Evolutionary conservation across 2,329 filamentous ascomycete genomes (phyloP).

Genomic region (Trichoderma gracile): DNA sequence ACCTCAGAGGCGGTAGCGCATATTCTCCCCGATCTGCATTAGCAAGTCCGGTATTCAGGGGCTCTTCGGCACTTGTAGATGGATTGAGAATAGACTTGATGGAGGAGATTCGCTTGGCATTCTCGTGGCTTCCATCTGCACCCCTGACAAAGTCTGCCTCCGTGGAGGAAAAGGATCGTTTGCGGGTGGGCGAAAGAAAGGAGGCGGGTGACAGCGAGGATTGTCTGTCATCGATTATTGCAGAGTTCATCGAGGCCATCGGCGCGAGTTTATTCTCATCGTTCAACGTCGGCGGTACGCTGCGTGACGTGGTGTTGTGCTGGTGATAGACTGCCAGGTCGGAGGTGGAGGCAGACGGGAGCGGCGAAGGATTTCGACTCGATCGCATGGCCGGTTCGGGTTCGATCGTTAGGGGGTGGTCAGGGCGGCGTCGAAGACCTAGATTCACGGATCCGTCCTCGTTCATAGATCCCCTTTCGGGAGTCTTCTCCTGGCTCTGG

Average conservation of each 20-base stretch:
- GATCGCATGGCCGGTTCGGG: slow-evolving; percentile 48
- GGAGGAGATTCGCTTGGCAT: slow-evolving; percentile 66
- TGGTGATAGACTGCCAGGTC: slow-evolving; percentile 57
- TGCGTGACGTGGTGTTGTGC: slow-evolving; percentile 43
- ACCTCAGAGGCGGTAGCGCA: slow-evolving; percentile 45
- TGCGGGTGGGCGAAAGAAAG: slow-evolving; percentile 60
- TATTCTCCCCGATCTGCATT: slow-evolving; percentile 44
- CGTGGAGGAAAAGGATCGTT: slow-evolving; percentile 66
- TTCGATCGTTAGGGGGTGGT: slow-evolving; percentile 49
- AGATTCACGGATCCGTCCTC: slow-evolving; percentile 66
- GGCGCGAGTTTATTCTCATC: slow-evolving; percentile 63
- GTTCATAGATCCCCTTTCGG: slow-evolving; percentile 59
- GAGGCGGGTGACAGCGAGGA: slow-evolving; percentile 62
- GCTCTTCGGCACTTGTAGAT: slow-evolving; percentile 33
- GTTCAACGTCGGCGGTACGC: slow-evolving; percentile 45
- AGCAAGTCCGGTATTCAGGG: slow-evolving; percentile 33
- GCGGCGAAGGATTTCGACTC: slow-evolving; percentile 47
- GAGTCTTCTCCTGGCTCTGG: slow-evolving; percentile 41
- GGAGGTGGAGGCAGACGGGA: slow-evolving; percentile 41
- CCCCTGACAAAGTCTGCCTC: slow-evolving; percentile 51
- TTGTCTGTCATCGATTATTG: slow-evolving; percentile 50
- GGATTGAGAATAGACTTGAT: slow-evolving; percentile 77
- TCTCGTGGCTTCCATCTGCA: slow-evolving; percentile 47
- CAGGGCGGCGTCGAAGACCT: slow-evolving; percentile 53
- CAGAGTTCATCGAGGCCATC: slow-evolving; percentile 48